Base-by-base conservation (phyloP, 331 rosid genomes). In the Erythrophleum ivorense region DNA sequence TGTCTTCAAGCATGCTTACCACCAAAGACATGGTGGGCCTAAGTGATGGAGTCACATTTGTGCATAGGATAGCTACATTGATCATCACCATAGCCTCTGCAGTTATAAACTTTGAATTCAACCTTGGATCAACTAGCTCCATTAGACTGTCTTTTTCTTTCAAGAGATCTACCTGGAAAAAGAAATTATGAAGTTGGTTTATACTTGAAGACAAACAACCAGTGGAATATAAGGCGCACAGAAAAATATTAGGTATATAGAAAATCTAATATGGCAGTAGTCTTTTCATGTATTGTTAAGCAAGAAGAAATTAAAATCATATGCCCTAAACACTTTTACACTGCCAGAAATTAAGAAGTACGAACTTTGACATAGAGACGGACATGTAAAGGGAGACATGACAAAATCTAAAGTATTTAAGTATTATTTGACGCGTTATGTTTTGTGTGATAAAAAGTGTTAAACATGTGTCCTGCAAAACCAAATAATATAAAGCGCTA, bases 1-100 rank as follows among this genome's bases (percentile, higher is more conserved):
- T 77, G 18, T 91, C 94, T 80, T 87, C 97, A 40, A 92, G 88
- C 89, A 92, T 87, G 85, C 89, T 90, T 68, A 92, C 89, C 19
- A 87, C 94, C 0, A 86, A 78, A 29, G 94, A 85, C 91, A 91
- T 91, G 81, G 70, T 9, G 0, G 97, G 92, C 79, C 94, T 84
- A 11, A 19, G 77, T 8, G 83, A 65, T 69, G 94, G 34, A 48
- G 85, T 45, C 41, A 48, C 83, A 60, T 85, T 79, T 15, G 90
- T 58, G 82, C 97, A 88, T 6, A 82, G 85, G 48, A 92, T 86
- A 76, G 88, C 91, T 66, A 89, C 82, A 6, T 88, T 77, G 77
- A 91, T 84, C 82, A 90, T 79, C 43, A 62, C 14, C 86, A 84
- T 40, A 60, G 58, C 86, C 64, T 90, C 91, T 59, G 79, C 77